Evolutionary conservation across 306 rosid genomes (phyloP), one percentile per base, ranked within the genome.

Genomic region (Quercus bicolor): DNA sequence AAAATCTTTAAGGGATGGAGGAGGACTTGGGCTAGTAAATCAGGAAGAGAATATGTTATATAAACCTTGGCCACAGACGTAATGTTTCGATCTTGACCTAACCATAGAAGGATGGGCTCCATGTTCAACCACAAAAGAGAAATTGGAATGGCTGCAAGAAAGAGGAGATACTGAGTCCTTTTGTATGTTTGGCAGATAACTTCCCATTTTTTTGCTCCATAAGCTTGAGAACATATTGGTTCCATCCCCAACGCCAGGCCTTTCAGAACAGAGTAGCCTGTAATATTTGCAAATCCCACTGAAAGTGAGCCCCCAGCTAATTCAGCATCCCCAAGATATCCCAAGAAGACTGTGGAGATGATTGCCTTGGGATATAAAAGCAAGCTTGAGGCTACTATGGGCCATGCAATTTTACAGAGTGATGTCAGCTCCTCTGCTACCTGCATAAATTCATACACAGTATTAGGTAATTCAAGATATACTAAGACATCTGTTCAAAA

Each of bases 241-340:
- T 66, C 71, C 71, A 66, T 66, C 48, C 51, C 71, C 71, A 33
- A 31, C 6, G 71, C 71, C 21, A 66, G 24, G 24, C 71, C 71
- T 66, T 66, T 66, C 71, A 66, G 71, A 66, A 66, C 71, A 66
- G 71, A 66, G 71, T 66, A 66, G 26, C 71, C 71, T 66, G 71
- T 66, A 33, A 66, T 66, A 66, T 66, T 66, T 4, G 71, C 71
- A 66, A 66, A 66, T 66, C 71, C 71, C 33, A 66, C 34, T 66
- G 71, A 66, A 34, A 66, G 71, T 3, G 51, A 66, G 14, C 24
- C 71, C 71, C 71, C 71, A 7, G 71, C 71, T 31, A 66, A 66
- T 45, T 33, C 71, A 66, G 48, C 19, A 12, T 33, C 8, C 71
- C 71, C 71, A 66, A 66, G 51, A 66, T 66, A 45, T 66, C 71